A percentile compares a stretch with the other conserved stretches of the same genome.
phyloP scores from a whole-genome alignment of 768 basidiomycete species.

The Amanita subjunquillea region DNA sequence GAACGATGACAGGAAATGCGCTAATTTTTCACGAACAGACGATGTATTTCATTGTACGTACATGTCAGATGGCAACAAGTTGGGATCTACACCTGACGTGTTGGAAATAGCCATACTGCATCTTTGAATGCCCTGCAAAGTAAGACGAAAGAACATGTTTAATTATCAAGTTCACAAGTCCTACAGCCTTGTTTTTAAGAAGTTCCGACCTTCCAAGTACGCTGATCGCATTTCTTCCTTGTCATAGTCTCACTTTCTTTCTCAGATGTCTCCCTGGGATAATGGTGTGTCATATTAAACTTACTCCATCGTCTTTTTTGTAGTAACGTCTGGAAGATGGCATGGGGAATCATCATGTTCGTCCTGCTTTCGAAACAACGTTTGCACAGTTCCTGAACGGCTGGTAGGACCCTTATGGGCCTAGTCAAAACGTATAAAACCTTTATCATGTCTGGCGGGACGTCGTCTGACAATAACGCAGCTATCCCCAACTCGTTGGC shows the following conservation, averaged over 20 bases:
- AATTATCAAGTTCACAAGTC: slow-evolving; percentile 5
- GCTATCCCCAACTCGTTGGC: not conserved
- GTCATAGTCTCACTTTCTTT: not conserved
- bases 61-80: not conserved
- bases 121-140: slow-evolving; percentile 68
- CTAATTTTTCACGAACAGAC: slow-evolving; percentile 29
- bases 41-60: slow-evolving; percentile 58
- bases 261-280: slow-evolving; percentile 56
- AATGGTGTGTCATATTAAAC: slow-evolving; percentile 27
- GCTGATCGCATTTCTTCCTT: no score
- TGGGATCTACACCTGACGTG: no score
- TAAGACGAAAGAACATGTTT: slow-evolving; percentile 15
- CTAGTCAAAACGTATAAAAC: slow-evolving; percentile 45
- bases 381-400: not conserved
- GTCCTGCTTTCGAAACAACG: slow-evolving; percentile 8
- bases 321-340: slow-evolving; percentile 23
- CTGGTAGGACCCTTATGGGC: slow-evolving; percentile 49
- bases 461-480: not conserved
- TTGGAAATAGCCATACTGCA: slow-evolving; percentile 34
- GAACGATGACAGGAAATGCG: slow-evolving; percentile 41
- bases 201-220: slow-evolving; percentile 52
- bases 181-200: slow-evolving; percentile 43
- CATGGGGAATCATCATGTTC: slow-evolving; percentile 59
- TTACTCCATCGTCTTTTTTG: not conserved
- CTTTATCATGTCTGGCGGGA: not conserved